phyloP scores from a whole-genome alignment of 257 asterid genomes.

The Vinca minor region DNA sequence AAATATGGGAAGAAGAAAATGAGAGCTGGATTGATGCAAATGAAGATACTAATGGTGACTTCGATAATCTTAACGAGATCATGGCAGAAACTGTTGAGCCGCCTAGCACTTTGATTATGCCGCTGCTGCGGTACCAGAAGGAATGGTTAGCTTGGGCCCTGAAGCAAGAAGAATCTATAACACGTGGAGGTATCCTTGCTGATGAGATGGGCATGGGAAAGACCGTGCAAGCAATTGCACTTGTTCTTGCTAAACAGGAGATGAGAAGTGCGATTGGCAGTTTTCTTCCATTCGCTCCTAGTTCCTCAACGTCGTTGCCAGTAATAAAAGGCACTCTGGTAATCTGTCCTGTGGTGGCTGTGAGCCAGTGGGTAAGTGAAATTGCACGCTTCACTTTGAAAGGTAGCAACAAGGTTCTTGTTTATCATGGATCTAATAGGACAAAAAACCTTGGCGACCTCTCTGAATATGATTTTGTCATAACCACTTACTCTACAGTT shows the following conservation, averaged over 20 bases:
- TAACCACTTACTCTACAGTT: constrained; percentile 81
- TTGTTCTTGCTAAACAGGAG: constrained; percentile 71
- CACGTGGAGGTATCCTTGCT: constrained; percentile 88
- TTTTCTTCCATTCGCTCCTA: constrained; percentile 33
- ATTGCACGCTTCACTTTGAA: constrained; percentile 69
- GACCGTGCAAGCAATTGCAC: constrained; percentile 92
- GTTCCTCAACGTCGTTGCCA: constrained; percentile 44
- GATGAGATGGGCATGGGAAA: constrained; percentile 99
- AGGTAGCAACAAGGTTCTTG: constrained; percentile 72
- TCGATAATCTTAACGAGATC: constrained; percentile 50
- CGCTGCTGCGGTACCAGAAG: constrained; percentile 77
- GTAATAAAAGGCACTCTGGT: constrained; percentile 74
- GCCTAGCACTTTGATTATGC: constrained; percentile 64
- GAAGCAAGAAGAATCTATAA: constrained; percentile 75
- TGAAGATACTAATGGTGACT: constrained; percentile 35
- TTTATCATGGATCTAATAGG: constrained; percentile 84
- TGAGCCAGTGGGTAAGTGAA: constrained; percentile 83
- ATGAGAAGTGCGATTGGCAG: constrained; percentile 26
- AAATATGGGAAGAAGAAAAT: constrained; percentile 61
- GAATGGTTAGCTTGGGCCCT: constrained; percentile 96
- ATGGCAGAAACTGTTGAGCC: constrained; percentile 53
- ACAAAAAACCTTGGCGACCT: constrained; percentile 45
- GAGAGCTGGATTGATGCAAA: constrained; percentile 62
- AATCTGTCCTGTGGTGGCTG: constrained; percentile 90
- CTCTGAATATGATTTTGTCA: constrained; percentile 71